phyloP scores from a whole-genome alignment of 129 eudicot genomes.

The Artemisia tridentata region DNA sequence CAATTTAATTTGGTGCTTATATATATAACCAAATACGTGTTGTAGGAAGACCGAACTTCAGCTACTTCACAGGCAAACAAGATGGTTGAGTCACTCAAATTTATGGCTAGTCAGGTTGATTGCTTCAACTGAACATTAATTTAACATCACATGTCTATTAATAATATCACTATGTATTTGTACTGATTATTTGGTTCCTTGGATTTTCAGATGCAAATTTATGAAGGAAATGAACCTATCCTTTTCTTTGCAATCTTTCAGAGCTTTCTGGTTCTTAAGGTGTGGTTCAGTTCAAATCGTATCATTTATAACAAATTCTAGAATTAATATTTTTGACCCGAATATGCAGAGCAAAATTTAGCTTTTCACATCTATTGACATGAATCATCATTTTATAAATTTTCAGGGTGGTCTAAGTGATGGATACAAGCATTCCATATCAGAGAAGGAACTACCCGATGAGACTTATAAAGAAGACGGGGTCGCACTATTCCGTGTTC shows the following conservation, averaged over 20 bases:
- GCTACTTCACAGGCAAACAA: constrained; percentile 85
- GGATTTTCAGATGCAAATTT: constrained; percentile 65
- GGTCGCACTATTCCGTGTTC: constrained; percentile 84
- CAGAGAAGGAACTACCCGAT: constrained; percentile 71
- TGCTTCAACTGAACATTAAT: constrained; percentile 22
- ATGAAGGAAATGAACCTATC: constrained; percentile 83
- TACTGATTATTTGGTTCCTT: constrained; percentile 29
- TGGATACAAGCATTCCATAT: constrained; percentile 71
- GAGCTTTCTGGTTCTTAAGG: constrained; percentile 86
- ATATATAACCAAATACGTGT: constrained; percentile 2
- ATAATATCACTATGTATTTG: constrained; percentile 12
- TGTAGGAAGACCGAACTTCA: constrained; percentile 69
- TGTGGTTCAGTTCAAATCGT: constrained; percentile 34
- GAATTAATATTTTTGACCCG: neutral
- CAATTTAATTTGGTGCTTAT: neutral
- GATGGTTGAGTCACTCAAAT: constrained; percentile 90
- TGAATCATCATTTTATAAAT: constrained; percentile 13
- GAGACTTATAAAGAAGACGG: constrained; percentile 82
- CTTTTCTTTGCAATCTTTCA: constrained; percentile 87
- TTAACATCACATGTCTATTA: neutral
- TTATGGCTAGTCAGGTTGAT: constrained; percentile 77
- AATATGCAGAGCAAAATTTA: neutral
- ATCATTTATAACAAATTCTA: neutral
- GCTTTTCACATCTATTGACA: neutral
- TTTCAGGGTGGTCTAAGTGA: constrained; percentile 85